Conservation (phyloP, 768 basidiomycete species). For the Pleurotus platypus region DNA sequence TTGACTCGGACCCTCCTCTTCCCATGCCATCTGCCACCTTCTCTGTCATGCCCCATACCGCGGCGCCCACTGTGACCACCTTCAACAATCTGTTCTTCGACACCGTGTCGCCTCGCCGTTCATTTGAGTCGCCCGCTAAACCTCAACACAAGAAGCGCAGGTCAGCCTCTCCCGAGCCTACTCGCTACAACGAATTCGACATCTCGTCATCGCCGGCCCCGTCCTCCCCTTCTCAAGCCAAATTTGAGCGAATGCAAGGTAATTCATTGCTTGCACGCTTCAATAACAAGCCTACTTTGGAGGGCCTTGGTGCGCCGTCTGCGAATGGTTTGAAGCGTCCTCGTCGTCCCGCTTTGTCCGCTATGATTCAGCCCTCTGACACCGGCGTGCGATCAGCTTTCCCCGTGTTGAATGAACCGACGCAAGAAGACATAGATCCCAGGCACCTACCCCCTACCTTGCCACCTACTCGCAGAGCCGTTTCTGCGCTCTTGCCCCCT, state of each 20-base stretch:
- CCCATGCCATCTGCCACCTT: constrained; percentile 4
- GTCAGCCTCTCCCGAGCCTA: constrained; percentile 53
- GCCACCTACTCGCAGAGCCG: constrained; percentile 63
- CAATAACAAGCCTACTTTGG: constrained; percentile 41
- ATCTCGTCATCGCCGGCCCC: constrained; percentile 45
- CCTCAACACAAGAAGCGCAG: constrained; percentile 51
- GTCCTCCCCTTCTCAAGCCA: constrained; percentile 50
- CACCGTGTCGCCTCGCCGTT: constrained; percentile 45
- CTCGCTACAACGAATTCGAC: constrained; percentile 33
- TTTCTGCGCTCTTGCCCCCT: constrained; percentile 70
- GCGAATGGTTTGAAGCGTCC: constrained; percentile 52
- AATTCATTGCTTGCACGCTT: constrained; percentile 45
- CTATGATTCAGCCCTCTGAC: constrained; percentile 49
- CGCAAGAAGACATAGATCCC: constrained; percentile 20
- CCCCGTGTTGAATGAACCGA: constrained; percentile 30
- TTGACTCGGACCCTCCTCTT: constrained; percentile 37
- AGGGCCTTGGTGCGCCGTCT: constrained; percentile 54
- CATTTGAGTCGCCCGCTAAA: constrained; percentile 41
- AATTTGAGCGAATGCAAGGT: constrained; percentile 45
- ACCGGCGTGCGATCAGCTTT: constrained; percentile 37
- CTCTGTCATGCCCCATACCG: constrained; percentile 23
- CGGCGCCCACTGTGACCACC: constrained; percentile 47
- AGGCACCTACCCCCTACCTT: constrained; percentile 41
- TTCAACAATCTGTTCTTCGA: constrained; percentile 64
- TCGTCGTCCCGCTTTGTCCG: constrained; percentile 66